Evolutionary conservation across 192 early-diverging fungal genomes (phyloP).

Genomic region (Coemansia erecta): DNA sequence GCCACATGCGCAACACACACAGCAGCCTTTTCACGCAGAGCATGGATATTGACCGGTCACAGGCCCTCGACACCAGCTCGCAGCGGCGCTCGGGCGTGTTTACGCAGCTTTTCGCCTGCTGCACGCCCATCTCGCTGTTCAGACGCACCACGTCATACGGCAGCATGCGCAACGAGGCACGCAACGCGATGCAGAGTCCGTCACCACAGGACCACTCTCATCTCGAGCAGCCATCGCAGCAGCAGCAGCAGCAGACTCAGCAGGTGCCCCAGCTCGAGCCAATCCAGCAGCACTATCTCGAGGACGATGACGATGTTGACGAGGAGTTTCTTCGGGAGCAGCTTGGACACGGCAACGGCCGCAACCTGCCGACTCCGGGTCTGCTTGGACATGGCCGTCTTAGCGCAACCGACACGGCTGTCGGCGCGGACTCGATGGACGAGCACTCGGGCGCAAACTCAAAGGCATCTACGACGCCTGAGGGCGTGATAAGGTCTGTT

Average conservation of each 20-base stretch:
- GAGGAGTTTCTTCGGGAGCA: background rate
- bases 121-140: slow-evolving; percentile 49
- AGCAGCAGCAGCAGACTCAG: slow-evolving; percentile 7
- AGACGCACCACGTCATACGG: slow-evolving; percentile 44
- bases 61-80: slow-evolving; percentile 16
- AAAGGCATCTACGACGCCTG: slow-evolving; percentile 21
- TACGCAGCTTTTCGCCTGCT: slow-evolving; percentile 47
- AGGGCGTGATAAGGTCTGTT: slow-evolving; percentile 11
- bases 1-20: slow-evolving; percentile 36
- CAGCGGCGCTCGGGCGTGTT: slow-evolving; percentile 28
- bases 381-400: slow-evolving; percentile 12
- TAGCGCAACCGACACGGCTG: slow-evolving; percentile 37
- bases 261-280: slow-evolving; percentile 15
- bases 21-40: slow-evolving; percentile 38
- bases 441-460: slow-evolving; percentile 28
- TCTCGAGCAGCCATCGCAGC: slow-evolving; percentile 4
- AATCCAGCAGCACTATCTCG: slow-evolving; percentile 1
- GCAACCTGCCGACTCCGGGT: slow-evolving; percentile 9
- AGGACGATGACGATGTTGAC: slow-evolving; percentile 7
- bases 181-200: slow-evolving; percentile 14
- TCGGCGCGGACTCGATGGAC: slow-evolving; percentile 38
- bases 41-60: slow-evolving; percentile 50
- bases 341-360: slow-evolving; percentile 1
- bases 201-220: slow-evolving; percentile 10
- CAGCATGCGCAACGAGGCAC: slow-evolving; percentile 41